A percentile compares a stretch with the other conserved stretches of the same genome.
Evolutionary conservation across 257 asterid species (phyloP).

Genomic region (Fraxinus americana): DNA sequence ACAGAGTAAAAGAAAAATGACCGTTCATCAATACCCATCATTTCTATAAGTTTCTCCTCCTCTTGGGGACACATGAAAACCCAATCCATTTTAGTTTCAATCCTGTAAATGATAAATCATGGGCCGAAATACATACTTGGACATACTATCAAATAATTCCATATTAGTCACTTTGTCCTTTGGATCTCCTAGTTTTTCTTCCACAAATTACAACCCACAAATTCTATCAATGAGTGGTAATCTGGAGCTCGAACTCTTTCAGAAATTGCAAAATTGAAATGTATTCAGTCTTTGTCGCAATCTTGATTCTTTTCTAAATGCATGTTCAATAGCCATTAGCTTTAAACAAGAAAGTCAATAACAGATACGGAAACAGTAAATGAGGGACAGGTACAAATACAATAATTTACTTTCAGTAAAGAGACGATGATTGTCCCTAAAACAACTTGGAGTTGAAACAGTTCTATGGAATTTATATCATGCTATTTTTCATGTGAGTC

Average conservation of each 20-base stretch:
- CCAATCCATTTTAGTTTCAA: not conserved
- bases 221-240: not conserved
- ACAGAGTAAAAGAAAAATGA: not conserved
- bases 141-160: not conserved
- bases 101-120: not conserved
- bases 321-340: conserved; percentile 1
- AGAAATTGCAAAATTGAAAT: not conserved
- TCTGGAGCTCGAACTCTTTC: not conserved
- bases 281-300: not conserved
- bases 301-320: not conserved
- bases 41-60: not conserved
- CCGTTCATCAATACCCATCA: not conserved
- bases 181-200: not conserved
- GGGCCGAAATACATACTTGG: not conserved
- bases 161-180: not conserved
- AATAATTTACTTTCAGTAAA: not conserved
- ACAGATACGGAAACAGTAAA: not conserved
- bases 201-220: not conserved
- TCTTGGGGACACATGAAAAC: not conserved
- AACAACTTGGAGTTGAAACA: not conserved
- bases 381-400: not conserved
- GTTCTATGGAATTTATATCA: not conserved
- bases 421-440: not conserved
- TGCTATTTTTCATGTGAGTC: not conserved
- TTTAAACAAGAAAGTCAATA: not conserved